Base-by-base conservation (phyloP, 495 filamentous ascomycete genomes). In the Daldinia childiae region DNA sequence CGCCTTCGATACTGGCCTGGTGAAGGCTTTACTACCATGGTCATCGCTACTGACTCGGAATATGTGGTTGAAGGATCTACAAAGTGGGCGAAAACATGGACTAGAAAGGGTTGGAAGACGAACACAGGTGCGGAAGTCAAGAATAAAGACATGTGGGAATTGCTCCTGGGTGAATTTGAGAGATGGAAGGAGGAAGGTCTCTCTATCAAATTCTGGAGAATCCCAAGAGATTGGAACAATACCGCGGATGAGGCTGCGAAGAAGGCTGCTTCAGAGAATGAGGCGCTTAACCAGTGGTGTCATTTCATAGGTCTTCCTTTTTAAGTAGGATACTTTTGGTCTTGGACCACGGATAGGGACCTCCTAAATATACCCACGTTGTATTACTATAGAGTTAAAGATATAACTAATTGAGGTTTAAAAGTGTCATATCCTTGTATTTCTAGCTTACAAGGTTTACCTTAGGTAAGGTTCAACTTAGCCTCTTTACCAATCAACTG, bases 11-110 rank as follows among this genome's bases (percentile, higher is more conserved):
- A 58, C 64, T 84, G 81, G 82, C 30, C 39, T 30, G 67, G 63
- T 8, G 83, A 84, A 68, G 78, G 80, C 1, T 80, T 78, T 67
- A 68, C 56, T 14, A 79, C 72, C 0, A 34, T 87, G 0, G 77
- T 84, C 8, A 77, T 87, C 39, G 85, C 82, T 17, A 82, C 83
- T 1, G 81, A 86, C 66, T 86, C 82, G 2, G 77, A 78, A 27
- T 86, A 86, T 61, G 74, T 83, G 0, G 76, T 79, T 6, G 66
- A 77, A 27, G 80, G 82, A 4, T 67, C 78, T 4, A 85, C 83
- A 3, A 71, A 77, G 15, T 83, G 80, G 78, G 62, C 77, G 0
- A 73, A 63, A 38, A 76, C 52, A 3, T 87, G 85, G 85, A 54
- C 80, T 52, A 26, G 55, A 21, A 83, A 81, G 30, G 79, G 73